These are phyloP conservation scores for Stylonectria norvegica DNA, from an alignment of 2,329 filamentous ascomycete genomes.

Conservation along the genomic window DNA sequence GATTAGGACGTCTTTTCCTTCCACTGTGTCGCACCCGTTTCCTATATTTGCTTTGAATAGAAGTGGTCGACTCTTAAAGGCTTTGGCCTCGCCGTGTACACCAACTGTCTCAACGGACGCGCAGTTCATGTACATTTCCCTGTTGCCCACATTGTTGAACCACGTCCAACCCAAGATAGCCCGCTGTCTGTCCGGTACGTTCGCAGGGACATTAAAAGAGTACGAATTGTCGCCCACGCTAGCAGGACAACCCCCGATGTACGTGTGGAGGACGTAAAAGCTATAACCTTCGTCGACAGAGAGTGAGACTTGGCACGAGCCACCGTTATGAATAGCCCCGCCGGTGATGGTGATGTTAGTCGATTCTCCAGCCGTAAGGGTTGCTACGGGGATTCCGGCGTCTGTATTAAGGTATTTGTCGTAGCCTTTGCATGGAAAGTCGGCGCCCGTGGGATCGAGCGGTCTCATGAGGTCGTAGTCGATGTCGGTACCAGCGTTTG, in stretches of 20 bases:
- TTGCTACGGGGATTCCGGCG: constrained; percentile 43
- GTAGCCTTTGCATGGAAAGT: constrained; percentile 72
- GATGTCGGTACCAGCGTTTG: constrained; percentile 41
- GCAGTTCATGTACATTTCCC: constrained; percentile 71
- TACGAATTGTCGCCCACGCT: constrained; percentile 12
- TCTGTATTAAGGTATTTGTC: constrained; percentile 30
- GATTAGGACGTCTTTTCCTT: constrained; percentile 56
- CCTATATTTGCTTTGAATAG: constrained; percentile 66
- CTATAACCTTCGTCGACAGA: constrained; percentile 58
- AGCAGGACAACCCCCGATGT: constrained; percentile 35
- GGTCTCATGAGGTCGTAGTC: constrained; percentile 71
- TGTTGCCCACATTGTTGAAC: constrained; percentile 61
- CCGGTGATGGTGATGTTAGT: constrained; percentile 55
- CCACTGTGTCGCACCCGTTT: constrained; percentile 53
- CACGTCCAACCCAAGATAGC: constrained; percentile 61
- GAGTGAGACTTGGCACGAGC: constrained; percentile 61
- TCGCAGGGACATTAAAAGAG: constrained; percentile 51
- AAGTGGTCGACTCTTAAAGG: constrained; percentile 46
- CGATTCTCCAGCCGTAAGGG: constrained; percentile 49
- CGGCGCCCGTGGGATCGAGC: constrained; percentile 53
- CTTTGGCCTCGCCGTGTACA: constrained; percentile 1
- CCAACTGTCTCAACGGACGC: constrained; percentile 52
- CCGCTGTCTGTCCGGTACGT: constrained; percentile 42
- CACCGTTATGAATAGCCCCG: constrained; percentile 51
- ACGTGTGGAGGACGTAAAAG: constrained; percentile 50